Conservation (phyloP, 306 rosid species). For the Inga leiocalycina region DNA sequence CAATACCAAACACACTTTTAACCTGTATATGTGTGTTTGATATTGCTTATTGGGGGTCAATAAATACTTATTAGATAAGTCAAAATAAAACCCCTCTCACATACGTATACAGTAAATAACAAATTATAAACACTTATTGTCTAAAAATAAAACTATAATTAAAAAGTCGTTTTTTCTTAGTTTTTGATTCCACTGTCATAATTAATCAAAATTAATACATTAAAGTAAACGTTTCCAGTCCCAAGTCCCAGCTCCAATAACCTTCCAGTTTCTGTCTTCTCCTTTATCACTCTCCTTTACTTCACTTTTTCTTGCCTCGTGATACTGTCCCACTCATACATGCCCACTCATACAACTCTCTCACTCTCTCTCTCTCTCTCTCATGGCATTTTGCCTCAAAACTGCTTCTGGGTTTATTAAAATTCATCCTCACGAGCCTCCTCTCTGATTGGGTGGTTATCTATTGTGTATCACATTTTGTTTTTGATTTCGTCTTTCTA, state of each 20-base stretch:
- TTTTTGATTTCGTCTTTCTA: background rate
- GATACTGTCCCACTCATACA: background rate
- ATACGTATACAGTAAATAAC: too few relatives aligned
- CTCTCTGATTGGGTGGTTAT: background rate
- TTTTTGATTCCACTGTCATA: background rate
- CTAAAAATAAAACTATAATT: background rate
- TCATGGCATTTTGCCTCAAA: constrained; percentile 46
- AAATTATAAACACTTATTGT: too few relatives aligned
- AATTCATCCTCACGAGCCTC: constrained; percentile 21
- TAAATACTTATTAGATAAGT: too few relatives aligned
- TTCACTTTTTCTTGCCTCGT: background rate
- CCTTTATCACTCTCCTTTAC: constrained; percentile 7
- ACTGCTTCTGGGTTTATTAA: constrained; percentile 29
- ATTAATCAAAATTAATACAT: background rate
- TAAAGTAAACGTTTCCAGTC: constrained; percentile 5
- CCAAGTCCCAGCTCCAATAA: background rate
- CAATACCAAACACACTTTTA: too few relatives aligned
- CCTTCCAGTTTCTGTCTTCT: constrained; percentile 30
- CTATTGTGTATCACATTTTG: background rate
- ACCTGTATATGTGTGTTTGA: too few relatives aligned
- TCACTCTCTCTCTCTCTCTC: background rate
- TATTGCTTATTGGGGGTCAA: too few relatives aligned
- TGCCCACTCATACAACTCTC: background rate
- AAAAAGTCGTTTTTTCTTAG: background rate
- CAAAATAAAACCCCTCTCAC: too few relatives aligned